Base-by-base conservation (phyloP, 1,284 basidiomycete species). In the Flammula alnicola region DNA sequence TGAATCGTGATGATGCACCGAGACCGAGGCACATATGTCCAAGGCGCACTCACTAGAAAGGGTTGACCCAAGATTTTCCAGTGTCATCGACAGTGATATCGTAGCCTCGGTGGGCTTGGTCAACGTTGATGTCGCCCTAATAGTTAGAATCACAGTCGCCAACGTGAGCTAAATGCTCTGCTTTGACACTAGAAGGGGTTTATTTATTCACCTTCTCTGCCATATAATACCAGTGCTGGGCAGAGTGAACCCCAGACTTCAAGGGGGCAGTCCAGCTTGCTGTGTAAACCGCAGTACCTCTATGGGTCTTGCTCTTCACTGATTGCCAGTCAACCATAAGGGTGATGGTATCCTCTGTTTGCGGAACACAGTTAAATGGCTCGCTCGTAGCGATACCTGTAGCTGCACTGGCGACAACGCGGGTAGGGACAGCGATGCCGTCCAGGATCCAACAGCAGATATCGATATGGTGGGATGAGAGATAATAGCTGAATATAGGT, bases 211-310 rank as follows among this genome's bases (percentile, higher is more conserved):
- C 91, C 79, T 91, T 93, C 72, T 91, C 86, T 31, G 81, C 93
- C 90, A 95, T 93, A 72, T 95, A 95, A 70, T 95, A 94, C 89
- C 92, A 96, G 63, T 91, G 84, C 67, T 97, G 94, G 47, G 90
- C 89, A 8, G 88, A 88, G 69, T 96, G 94, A 22, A 91, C 74
- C 4, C 88, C 88, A 11, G 86, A 73, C 63, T 86, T 90, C 47
- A 90, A 72, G 16, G 89, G 89, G 1, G 90, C 88, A 3, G 88
- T 91, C 89, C 89, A 95, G 51, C 88, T 91, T 11, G 94, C 93
- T 3, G 94, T 95, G 74, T 95, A 97, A 3, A 96, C 90, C 0
- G 80, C 91, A 0, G 87, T 91, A 16, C 91, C 91, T 49, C 75
- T 78, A 70, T 92, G 87, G 56, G 74, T 83, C 8, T 79, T 65